Evolutionary conservation across 306 rosid genomes (phyloP).

Genomic region (Bauhinia variegata): DNA sequence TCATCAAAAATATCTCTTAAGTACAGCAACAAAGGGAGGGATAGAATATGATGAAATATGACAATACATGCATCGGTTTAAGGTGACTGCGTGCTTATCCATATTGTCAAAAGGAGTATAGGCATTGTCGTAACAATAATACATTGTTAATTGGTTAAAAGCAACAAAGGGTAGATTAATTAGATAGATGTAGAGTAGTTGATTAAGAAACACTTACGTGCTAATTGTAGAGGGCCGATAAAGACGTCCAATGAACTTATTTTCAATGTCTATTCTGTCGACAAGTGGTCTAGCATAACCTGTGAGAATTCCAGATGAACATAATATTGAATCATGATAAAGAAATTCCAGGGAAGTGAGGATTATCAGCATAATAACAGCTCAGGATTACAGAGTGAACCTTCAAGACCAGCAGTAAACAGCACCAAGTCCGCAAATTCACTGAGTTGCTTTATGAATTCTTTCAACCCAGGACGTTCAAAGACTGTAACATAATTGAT

Average conservation of each 20-base stretch:
- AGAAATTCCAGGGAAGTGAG: background rate
- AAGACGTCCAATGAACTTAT: constrained; percentile 64
- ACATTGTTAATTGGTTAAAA: constrained; percentile 4
- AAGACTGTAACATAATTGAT: constrained; percentile 82
- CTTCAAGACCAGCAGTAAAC: constrained; percentile 97
- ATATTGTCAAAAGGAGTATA: constrained; percentile 8
- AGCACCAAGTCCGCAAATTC: constrained; percentile 85
- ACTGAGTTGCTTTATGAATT: constrained; percentile 66
- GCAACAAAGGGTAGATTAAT: background rate
- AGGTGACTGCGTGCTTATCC: background rate
- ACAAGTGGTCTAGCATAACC: constrained; percentile 97
- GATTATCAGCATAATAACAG: constrained; percentile 3
- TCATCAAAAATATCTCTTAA: background rate
- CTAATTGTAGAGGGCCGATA: constrained; percentile 89
- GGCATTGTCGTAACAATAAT: constrained; percentile 5
- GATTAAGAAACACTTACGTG: constrained; percentile 61
- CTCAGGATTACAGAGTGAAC: constrained; percentile 46
- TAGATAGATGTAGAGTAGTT: constrained; percentile 7
- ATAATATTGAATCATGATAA: constrained; percentile 24
- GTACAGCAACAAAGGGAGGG: background rate
- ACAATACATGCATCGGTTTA: too few relatives aligned
- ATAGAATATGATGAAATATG: background rate
- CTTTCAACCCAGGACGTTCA: constrained; percentile 94
- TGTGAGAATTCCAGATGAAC: constrained; percentile 36
- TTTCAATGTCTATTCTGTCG: constrained; percentile 74